A percentile compares a stretch with the other conserved stretches of the same genome.
These are phyloP conservation scores for Paratrypanosoma confusum DNA, from an alignment of 208 protist species.

Conservation along the genomic window DNA sequence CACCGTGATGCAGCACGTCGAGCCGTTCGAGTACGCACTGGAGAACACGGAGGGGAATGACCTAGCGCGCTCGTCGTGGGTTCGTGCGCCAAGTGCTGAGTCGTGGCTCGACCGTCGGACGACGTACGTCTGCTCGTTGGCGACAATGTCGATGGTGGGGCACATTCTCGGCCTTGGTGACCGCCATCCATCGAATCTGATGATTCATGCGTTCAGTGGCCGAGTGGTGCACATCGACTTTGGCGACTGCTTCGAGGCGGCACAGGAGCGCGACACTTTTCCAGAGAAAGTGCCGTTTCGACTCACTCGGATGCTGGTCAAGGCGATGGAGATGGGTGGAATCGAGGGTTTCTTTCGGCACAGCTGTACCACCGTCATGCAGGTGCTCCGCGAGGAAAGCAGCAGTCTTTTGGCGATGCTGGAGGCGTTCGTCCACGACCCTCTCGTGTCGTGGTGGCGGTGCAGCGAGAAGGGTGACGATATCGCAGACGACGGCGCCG, in stretches of 20 bases:
- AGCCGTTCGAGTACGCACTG: constrained; percentile 96
- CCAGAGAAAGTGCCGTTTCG: constrained; percentile 99
- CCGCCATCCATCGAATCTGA: constrained; percentile 99
- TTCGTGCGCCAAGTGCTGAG: constrained; percentile 94
- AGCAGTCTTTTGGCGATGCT: constrained; percentile 98
- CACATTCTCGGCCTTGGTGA: constrained; percentile 99
- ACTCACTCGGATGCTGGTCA: constrained; percentile 99
- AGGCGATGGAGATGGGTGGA: constrained; percentile 99
- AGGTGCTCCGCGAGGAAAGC: constrained; percentile 96
- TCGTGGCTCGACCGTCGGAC: constrained; percentile 97
- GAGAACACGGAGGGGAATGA: constrained; percentile 94
- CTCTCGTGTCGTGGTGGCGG: constrained; percentile 99
- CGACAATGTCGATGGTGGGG: constrained; percentile 99
- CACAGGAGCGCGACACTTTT: constrained; percentile 94
- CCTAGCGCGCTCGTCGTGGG: constrained; percentile 95
- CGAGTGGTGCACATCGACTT: constrained; percentile 99
- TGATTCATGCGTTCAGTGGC: constrained; percentile 97
- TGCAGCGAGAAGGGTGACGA: constrained; percentile 27
- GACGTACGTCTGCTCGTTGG: constrained; percentile 98
- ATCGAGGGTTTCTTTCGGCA: constrained; percentile 98
- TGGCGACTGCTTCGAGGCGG: constrained; percentile 99
- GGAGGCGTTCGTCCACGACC: constrained; percentile 99
- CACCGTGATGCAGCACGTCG: constrained; percentile 97
- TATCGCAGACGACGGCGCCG: neutral
- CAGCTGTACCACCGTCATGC: constrained; percentile 97